These are phyloP conservation scores for Phoma sp. DNA, from an alignment of 2,329 filamentous ascomycete genomes.

Conservation along the genomic window DNA sequence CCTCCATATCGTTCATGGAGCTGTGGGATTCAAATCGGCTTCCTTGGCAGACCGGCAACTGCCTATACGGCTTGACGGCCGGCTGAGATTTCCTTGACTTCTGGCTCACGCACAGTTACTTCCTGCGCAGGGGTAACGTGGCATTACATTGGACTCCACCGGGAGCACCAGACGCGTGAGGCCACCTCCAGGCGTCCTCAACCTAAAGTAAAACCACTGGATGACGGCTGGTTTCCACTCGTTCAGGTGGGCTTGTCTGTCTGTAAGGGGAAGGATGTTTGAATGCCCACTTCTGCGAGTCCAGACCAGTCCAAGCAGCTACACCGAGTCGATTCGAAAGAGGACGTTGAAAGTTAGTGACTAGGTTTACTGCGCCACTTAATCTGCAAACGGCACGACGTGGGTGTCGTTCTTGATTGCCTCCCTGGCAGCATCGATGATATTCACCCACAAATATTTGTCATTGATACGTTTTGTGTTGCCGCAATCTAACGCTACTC, in stretches of 20 bases:
- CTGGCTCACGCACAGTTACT: neutral
- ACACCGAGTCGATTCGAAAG: too few species aligned
- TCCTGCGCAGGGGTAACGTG: too few species aligned
- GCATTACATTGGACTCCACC: neutral
- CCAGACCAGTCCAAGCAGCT: too few species aligned
- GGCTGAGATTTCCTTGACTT: neutral
- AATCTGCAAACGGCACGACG: too few species aligned
- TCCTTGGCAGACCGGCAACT: neutral
- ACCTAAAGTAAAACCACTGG: neutral
- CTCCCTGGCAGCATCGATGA: too few species aligned
- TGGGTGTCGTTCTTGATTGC: too few species aligned
- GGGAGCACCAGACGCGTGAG: neutral
- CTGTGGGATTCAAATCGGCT: neutral
- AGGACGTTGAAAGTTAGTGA: too few species aligned
- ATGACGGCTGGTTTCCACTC: neutral
- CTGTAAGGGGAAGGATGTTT: neutral
- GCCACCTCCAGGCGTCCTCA: neutral
- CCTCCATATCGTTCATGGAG: neutral
- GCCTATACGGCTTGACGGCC: neutral
- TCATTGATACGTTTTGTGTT: too few species aligned
- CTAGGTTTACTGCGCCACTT: too few species aligned
- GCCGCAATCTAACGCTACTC: too few species aligned
- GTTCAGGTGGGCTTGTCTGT: neutral
- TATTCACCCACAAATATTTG: too few species aligned
- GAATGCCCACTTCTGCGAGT: neutral